A percentile compares a stretch with the other conserved stretches of the same genome.
These are phyloP conservation scores for Hsuehochloa calcarea DNA, from an alignment of 176 grass and related monocot species.

Conservation along the genomic window DNA sequence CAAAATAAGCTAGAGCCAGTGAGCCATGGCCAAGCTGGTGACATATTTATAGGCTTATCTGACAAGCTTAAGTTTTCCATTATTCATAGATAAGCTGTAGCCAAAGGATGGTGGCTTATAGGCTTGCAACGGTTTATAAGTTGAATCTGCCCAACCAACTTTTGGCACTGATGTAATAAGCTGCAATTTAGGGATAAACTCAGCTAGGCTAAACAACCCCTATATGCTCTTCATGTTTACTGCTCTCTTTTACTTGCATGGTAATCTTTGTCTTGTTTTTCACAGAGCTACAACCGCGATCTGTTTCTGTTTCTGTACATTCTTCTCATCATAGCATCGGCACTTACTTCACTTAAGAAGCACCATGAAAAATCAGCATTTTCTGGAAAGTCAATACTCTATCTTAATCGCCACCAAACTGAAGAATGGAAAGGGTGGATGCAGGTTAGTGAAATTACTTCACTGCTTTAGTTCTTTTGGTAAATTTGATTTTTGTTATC, in stretches of 20 bases:
- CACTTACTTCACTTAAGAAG: slow-evolving; percentile 71
- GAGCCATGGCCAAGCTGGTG: slow-evolving; percentile 1
- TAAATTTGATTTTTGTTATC: neutral
- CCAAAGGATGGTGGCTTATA: neutral
- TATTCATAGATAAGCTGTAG: neutral
- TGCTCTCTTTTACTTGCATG: slow-evolving; percentile 17
- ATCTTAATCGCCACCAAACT: slow-evolving; percentile 81
- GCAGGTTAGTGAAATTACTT: slow-evolving; percentile 55
- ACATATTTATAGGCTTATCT: neutral
- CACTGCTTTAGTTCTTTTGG: slow-evolving; percentile 1
- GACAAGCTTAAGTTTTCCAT: neutral
- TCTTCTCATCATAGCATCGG: slow-evolving; percentile 65
- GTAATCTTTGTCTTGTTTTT: slow-evolving; percentile 27
- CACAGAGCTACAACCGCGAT: slow-evolving; percentile 71
- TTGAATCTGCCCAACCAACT: too few species aligned
- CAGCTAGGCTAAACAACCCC: neutral
- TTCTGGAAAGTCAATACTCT: slow-evolving; percentile 67
- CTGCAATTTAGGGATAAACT: neutral
- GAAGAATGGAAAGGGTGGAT: slow-evolving; percentile 94
- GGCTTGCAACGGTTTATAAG: neutral
- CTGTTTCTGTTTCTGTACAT: slow-evolving; percentile 77
- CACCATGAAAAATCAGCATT: slow-evolving; percentile 78
- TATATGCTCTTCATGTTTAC: neutral
- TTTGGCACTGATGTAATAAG: neutral
- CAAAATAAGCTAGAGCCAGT: neutral